Conservation (phyloP, 2,329 filamentous ascomycete species). For the Pseudodiploospora longispora region DNA sequence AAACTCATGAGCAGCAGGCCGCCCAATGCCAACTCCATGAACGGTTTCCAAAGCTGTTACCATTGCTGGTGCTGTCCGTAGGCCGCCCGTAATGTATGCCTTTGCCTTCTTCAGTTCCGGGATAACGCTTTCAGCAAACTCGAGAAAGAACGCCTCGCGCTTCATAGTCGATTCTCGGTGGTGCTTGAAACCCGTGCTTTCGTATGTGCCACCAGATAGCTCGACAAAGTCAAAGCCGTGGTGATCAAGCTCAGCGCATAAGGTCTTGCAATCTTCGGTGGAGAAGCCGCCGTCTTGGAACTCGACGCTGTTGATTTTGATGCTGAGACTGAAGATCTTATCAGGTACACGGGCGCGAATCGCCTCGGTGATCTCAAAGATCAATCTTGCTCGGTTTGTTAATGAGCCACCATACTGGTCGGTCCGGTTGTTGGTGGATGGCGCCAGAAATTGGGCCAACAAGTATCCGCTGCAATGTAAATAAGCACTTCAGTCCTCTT, state of each 20-base stretch:
- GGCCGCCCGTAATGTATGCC: background rate
- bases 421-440: slow-evolving; percentile 40
- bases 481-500: background rate
- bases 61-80: background rate
- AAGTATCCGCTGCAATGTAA: slow-evolving; percentile 34
- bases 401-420: slow-evolving; percentile 39
- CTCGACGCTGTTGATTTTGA: slow-evolving; percentile 51
- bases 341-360: slow-evolving; percentile 21
- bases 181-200: background rate
- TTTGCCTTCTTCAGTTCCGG: background rate
- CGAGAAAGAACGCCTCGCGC: background rate
- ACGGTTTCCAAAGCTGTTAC: background rate
- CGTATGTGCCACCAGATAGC: background rate
- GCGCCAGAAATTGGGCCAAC: slow-evolving; percentile 43
- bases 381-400: slow-evolving; percentile 36
- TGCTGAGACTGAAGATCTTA: slow-evolving; percentile 34
- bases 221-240: background rate
- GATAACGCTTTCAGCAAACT: background rate
- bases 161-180: background rate
- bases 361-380: slow-evolving; percentile 33
- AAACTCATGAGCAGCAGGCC: background rate
- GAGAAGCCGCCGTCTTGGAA: slow-evolving; percentile 27
- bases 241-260: background rate
- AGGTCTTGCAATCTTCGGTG: background rate
- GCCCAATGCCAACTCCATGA: background rate